These are phyloP conservation scores for Polyporus arcularius DNA, from an alignment of 768 basidiomycete species.

Conservation along the genomic window DNA sequence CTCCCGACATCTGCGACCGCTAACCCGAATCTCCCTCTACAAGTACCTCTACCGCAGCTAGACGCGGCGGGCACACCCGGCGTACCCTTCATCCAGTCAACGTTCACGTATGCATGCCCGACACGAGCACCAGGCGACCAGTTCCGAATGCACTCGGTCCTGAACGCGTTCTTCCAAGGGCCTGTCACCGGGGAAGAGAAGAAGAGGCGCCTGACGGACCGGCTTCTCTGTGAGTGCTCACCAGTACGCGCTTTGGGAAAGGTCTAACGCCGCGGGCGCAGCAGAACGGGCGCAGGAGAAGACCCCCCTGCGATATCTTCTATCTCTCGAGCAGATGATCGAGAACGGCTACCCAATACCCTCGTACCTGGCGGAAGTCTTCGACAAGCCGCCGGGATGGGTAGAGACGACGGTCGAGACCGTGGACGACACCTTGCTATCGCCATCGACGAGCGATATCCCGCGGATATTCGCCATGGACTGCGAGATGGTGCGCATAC, in stretches of 20 bases:
- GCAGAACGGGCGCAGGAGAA: constrained; percentile 63
- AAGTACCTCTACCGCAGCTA: constrained; percentile 42
- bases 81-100: constrained; percentile 70
- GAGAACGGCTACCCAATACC: constrained; percentile 94
- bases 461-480: constrained; percentile 80
- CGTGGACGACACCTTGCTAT: constrained; percentile 26
- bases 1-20: constrained; percentile 67
- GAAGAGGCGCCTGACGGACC: constrained; percentile 56
- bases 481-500: constrained; percentile 88
- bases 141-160: constrained; percentile 80
- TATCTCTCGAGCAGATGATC: constrained; percentile 84
- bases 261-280: constrained; percentile 23
- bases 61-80: constrained; percentile 23
- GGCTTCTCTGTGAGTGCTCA: constrained; percentile 37
- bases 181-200: constrained; percentile 83
- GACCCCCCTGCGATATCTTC: constrained; percentile 68
- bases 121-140: constrained; percentile 91
- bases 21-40: constrained; percentile 57
- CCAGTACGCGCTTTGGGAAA: constrained; percentile 10
- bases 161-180: constrained; percentile 78
- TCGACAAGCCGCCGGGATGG: constrained; percentile 71
- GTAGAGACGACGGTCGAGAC: constrained; percentile 57
- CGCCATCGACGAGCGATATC: constrained; percentile 42
- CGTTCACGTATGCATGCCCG: constrained; percentile 91
- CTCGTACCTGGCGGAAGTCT: constrained; percentile 76